These are phyloP conservation scores for Chimonanthus praecox DNA, from an alignment of 164 flowering plant genomes.

Conservation along the genomic window DNA sequence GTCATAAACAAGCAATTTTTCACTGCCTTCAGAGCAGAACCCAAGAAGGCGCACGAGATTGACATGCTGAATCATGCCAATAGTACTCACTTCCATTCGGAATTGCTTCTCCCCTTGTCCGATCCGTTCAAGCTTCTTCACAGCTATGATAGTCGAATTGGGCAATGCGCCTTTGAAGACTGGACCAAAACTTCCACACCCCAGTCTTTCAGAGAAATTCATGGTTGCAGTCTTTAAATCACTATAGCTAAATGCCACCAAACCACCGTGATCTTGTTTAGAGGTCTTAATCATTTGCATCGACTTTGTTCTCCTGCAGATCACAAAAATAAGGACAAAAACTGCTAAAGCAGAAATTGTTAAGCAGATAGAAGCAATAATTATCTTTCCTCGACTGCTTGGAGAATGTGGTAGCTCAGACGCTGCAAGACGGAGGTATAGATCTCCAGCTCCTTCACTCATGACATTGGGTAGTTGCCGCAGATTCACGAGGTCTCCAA, in stretches of 20 bases:
- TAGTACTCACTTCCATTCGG: conserved; percentile 57
- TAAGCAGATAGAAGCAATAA: conserved; percentile 16
- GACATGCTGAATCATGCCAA: conserved; percentile 57
- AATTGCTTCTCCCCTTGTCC: conserved; percentile 59
- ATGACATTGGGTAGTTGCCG: not conserved
- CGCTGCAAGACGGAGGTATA: not conserved
- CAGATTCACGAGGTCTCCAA: conserved; percentile 10
- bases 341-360: conserved; percentile 8
- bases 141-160: conserved; percentile 32
- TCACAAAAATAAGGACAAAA: conserved; percentile 8
- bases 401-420: not conserved
- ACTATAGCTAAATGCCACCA: conserved; percentile 30
- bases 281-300: not conserved
- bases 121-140: conserved; percentile 43
- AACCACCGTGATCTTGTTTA: conserved; percentile 25
- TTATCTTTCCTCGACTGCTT: conserved; percentile 7
- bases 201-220: conserved; percentile 48
- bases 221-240: conserved; percentile 45
- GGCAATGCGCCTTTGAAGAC: conserved; percentile 46
- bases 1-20: conserved; percentile 44
- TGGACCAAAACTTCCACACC: conserved; percentile 53
- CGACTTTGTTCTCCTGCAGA: conserved; percentile 11
- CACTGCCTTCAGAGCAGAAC: conserved; percentile 42
- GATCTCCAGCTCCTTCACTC: not conserved
- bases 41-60: conserved; percentile 55